A percentile compares a stretch with the other conserved stretches of the same genome.
These are phyloP conservation scores for Rhododendron kiyosumense DNA, from an alignment of 148 eudicot genomes.

Conservation along the genomic window DNA sequence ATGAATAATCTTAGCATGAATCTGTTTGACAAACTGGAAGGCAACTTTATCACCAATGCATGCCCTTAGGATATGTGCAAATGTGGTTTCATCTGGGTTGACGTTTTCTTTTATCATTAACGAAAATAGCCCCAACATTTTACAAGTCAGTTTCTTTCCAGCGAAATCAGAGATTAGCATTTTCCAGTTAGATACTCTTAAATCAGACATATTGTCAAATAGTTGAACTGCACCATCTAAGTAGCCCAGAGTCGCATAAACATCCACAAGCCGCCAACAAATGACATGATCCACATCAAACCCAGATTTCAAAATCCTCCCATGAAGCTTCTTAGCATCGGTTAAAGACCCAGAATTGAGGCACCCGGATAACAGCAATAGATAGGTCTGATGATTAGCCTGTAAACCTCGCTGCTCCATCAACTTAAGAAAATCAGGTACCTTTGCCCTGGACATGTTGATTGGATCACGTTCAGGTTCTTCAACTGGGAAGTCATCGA, in stretches of 20 bases:
- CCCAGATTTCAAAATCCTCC: slow-evolving; percentile 52
- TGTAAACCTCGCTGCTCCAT: slow-evolving; percentile 15
- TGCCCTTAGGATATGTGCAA: slow-evolving; percentile 44
- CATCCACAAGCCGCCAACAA: slow-evolving; percentile 35
- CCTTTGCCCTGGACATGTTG: background rate
- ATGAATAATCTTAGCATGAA: slow-evolving; percentile 55
- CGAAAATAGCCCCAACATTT: slow-evolving; percentile 38
- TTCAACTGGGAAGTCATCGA: slow-evolving; percentile 16
- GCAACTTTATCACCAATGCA: slow-evolving; percentile 36
- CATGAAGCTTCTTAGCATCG: slow-evolving; percentile 57
- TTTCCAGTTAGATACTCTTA: slow-evolving; percentile 42
- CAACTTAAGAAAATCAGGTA: slow-evolving; percentile 6
- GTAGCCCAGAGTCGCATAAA: slow-evolving; percentile 36
- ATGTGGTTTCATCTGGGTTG: slow-evolving; percentile 48
- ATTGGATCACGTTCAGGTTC: slow-evolving; percentile 6
- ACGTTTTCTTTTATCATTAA: slow-evolving; percentile 43
- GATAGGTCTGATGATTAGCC: slow-evolving; percentile 56
- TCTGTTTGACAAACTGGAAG: slow-evolving; percentile 33
- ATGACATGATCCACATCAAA: slow-evolving; percentile 38
- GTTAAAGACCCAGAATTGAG: slow-evolving; percentile 37
- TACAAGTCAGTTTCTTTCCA: slow-evolving; percentile 10
- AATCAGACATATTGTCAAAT: slow-evolving; percentile 47
- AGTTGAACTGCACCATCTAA: slow-evolving; percentile 41
- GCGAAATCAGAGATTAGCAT: background rate
- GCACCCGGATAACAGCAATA: slow-evolving; percentile 53